Evolutionary conservation across 1,284 basidiomycete genomes (phyloP).

Genomic region (Wallemia mellicola): DNA sequence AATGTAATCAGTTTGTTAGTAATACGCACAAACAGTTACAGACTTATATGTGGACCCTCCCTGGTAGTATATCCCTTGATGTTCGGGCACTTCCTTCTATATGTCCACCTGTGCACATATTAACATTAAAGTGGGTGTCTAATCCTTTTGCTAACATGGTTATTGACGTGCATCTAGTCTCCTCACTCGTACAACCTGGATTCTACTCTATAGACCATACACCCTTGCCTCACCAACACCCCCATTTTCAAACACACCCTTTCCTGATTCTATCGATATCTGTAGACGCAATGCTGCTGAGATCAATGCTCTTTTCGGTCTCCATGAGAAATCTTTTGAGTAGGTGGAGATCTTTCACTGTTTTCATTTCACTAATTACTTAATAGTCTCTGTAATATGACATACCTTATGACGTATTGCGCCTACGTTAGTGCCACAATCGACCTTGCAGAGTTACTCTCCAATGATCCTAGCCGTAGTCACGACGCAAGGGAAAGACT

Average conservation of each 20-base stretch:
- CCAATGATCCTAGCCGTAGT: background rate
- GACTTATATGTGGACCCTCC: background rate
- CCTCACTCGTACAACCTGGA: background rate
- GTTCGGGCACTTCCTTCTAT: background rate
- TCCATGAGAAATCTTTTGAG: background rate
- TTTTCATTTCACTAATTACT: background rate
- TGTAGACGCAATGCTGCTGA: background rate
- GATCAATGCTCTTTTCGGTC: background rate
- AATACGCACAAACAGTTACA: background rate
- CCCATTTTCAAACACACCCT: background rate
- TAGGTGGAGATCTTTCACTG: background rate
- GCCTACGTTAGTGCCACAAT: background rate
- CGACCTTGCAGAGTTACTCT: background rate
- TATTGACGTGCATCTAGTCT: background rate
- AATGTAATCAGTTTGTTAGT: background rate
- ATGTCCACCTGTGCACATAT: background rate
- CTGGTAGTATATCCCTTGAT: background rate
- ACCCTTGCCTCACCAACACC: background rate
- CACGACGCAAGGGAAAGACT: background rate
- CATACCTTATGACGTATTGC: background rate
- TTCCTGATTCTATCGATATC: background rate
- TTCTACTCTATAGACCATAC: background rate
- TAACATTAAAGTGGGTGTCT: background rate
- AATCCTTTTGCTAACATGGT: too few relatives aligned
- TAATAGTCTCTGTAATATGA: background rate